Evolutionary conservation across 2,329 filamentous ascomycete species (phyloP).

Genomic region (Ophiognomonia clavigignenti-juglandacearum): DNA sequence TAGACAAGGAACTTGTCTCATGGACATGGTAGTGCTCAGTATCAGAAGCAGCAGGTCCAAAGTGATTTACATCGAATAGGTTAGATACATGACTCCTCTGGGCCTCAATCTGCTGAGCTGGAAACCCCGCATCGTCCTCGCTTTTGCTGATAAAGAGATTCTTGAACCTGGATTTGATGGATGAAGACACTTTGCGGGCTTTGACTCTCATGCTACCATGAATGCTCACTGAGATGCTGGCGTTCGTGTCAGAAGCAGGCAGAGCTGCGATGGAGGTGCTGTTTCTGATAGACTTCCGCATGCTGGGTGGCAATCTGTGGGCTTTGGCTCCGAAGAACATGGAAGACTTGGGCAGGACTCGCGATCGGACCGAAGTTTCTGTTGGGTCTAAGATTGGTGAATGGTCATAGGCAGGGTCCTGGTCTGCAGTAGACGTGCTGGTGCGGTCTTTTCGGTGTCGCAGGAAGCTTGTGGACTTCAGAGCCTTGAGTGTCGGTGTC

Average conservation of each 20-base stretch:
- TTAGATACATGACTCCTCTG: slow-evolving; percentile 27
- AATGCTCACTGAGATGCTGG: slow-evolving; percentile 19
- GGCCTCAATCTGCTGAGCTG: slow-evolving; percentile 49
- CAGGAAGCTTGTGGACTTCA: slow-evolving; percentile 52
- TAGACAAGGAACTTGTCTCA: slow-evolving; percentile 30
- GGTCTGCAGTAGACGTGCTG: slow-evolving; percentile 9
- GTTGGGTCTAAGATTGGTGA: slow-evolving; percentile 21
- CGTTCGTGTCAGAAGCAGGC: slow-evolving; percentile 1
- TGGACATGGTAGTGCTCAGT: slow-evolving; percentile 1
- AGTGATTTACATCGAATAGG: slow-evolving; percentile 15
- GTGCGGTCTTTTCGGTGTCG: slow-evolving; percentile 25
- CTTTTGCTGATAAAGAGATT: slow-evolving; percentile 46
- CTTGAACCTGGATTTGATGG: slow-evolving; percentile 57
- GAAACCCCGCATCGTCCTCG: slow-evolving; percentile 31
- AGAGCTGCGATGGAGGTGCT: slow-evolving; percentile 31
- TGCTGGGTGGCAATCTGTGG: slow-evolving; percentile 29
- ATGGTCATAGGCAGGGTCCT: slow-evolving; percentile 24
- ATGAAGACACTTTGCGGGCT: slow-evolving; percentile 58
- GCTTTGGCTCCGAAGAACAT: slow-evolving; percentile 37
- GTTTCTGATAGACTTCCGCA: slow-evolving; percentile 46
- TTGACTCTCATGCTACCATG: slow-evolving; percentile 41
- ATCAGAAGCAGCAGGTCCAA: slow-evolving; percentile 15
- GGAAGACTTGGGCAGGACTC: slow-evolving; percentile 36
- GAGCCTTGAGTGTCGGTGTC: slow-evolving; percentile 33
- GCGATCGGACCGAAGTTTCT: neutral